Base-by-base conservation (phyloP, 306 rosid genomes). In the peach (Prunus persica) region DNA sequence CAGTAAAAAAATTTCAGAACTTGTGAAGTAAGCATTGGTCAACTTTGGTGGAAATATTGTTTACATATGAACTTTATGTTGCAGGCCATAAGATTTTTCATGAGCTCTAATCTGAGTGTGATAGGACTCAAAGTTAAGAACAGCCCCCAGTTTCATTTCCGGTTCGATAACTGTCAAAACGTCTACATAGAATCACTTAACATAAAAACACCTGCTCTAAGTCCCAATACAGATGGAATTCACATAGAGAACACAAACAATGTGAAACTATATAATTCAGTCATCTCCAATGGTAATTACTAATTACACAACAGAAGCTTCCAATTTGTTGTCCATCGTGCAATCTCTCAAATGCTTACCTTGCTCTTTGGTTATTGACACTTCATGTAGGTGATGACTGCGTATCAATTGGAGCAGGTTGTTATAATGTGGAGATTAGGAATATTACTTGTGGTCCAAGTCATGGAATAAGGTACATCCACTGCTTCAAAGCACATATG, bases 181-280 rank as follows among this genome's bases (percentile, higher is more conserved):
- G 82, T 88, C n/a, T 73, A 67, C 28, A 74, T 88, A 52, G 86
- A 86, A 38, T 62, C 46, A 43, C 80, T 85, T 51, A 72, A 5
- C 45, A 88, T 88, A 73, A 52, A 63, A 38, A 65, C 92, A 46
- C 89, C 88, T 38, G 84, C 88, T 77, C 60, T 19, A 11, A 88
- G 92, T 71, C 89, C 88, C 76, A 84, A 84, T 72, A 88, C 88
- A 2, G 92, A 88, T 72, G 92, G 89, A 69, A 84, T 88, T 80
- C 92, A 86, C 87, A 74, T 86, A 30, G 85, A 86, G 55, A 82
- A 82, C 75, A 71, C 89, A 64, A 77, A 80, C 27, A 68, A 88
- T 60, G 88, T 86, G 75, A 80, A 57, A 16, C 80, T 85, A 65
- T 80, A 82, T 61, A 73, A 68, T 69, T 82, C 88, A 25, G 3